A percentile compares a stretch with the other conserved stretches of the same genome.
Conservation (phyloP, 2,329 filamentous ascomycete genomes). For the Paracorniculantispora psalliotae region DNA sequence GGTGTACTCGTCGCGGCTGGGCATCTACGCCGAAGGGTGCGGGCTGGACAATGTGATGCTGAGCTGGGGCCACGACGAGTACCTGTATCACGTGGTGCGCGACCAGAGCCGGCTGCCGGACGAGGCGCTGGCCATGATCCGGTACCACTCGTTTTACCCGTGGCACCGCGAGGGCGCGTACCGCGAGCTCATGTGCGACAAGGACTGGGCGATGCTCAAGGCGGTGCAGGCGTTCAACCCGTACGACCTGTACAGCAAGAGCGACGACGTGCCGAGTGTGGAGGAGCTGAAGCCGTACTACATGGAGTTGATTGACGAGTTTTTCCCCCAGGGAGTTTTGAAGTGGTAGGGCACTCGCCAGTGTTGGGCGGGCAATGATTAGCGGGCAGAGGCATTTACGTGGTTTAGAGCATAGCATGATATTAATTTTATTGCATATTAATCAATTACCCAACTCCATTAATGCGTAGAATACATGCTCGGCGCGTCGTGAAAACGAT, state of each 20-base stretch:
- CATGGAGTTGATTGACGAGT: slow-evolving; percentile 39
- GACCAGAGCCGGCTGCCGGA: slow-evolving; percentile 72
- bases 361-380: not conserved
- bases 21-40: slow-evolving; percentile 75
- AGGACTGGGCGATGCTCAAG: slow-evolving; percentile 73
- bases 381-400: not conserved
- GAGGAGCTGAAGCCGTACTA: slow-evolving; percentile 65
- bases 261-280: slow-evolving; percentile 69
- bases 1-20: slow-evolving; percentile 69
- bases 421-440: not conserved
- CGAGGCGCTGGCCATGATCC: slow-evolving; percentile 86
- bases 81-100: slow-evolving; percentile 81
- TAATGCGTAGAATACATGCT: not conserved
- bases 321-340: slow-evolving; percentile 35
- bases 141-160: slow-evolving; percentile 89
- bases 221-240: slow-evolving; percentile 86
- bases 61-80: slow-evolving; percentile 86
- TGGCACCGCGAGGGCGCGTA: slow-evolving; percentile 85
- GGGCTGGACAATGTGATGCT: slow-evolving; percentile 86
- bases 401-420: not conserved
- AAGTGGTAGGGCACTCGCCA: slow-evolving; percentile 29
- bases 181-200: slow-evolving; percentile 73
- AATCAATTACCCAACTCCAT: not conserved
- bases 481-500: not conserved
- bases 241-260: slow-evolving; percentile 90